Evolutionary conservation across 192 early-diverging fungal genomes (phyloP), one percentile per base, ranked within the genome.

Genomic region (Coemansia umbellata): DNA sequence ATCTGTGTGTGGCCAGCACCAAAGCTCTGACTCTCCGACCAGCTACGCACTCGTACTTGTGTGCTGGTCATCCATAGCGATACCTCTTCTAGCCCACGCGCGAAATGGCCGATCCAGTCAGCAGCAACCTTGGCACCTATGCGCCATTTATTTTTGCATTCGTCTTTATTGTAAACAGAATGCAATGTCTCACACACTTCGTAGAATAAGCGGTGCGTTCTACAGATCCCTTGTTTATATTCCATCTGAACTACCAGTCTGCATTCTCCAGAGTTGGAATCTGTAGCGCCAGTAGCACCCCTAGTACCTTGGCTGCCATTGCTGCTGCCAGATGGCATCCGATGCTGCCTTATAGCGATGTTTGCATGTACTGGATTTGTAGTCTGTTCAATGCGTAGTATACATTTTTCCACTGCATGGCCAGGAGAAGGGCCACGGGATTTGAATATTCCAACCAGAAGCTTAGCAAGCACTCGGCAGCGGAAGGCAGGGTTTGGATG

Each of bases 181-280:
- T 66, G 65, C 36, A 74, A 43, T n/a, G 60, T 60, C 36, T 75
- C 63, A 55, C 71, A 66, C 31, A 52, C 57, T 32, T 74, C 70
- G 54, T 79, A 79, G 32, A 67, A 79, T 42, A 79, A 39, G n/a
- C 68, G 50, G 37, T 79, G 69, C 4, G 68, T 74, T 10, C 63
- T 63, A 31, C 67, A 65, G 9, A 79, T 60, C 0, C 78, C 71
- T 28, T 75, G 63, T 44, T 68, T 62, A 54, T 67, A 75, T 15
- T 27, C 45, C 50, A 79, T 50, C 13, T 53, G 55, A 22, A 75
- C 68, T 3, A 70, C 71, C 45, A 79, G 57, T 11, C 77, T 54
- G 31, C 70, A 74, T 23, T 69, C 69, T 9, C 52, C 58, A 8
- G 43, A 31, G 13, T 15, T 27, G 8, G 24, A 7, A 3, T 54